Evolutionary conservation across 2,329 filamentous ascomycete species (phyloP).

Genomic region (Phaeosphaeria sp.): DNA sequence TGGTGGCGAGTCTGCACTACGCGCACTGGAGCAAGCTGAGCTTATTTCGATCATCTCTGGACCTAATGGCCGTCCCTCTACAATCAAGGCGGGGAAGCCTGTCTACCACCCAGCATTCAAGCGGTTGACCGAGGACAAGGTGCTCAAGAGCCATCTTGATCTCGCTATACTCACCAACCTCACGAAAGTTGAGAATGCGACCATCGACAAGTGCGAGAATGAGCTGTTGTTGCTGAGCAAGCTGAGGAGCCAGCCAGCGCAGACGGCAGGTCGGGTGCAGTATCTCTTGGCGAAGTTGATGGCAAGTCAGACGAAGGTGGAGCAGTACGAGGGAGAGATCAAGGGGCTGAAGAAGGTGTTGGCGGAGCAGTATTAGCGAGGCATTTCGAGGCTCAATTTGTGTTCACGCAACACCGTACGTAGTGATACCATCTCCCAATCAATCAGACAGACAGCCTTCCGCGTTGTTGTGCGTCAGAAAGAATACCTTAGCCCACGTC

Average conservation of each 20-base stretch:
- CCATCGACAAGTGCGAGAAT: constrained; percentile 78
- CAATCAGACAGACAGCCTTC: background rate
- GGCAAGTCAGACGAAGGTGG: constrained; percentile 76
- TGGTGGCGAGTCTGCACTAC: constrained; percentile 76
- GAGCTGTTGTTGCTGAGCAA: constrained; percentile 76
- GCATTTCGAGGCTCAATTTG: background rate
- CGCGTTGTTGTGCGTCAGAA: background rate
- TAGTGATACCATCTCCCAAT: constrained; percentile 9
- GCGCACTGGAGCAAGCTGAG: constrained; percentile 82
- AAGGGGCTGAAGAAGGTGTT: constrained; percentile 74
- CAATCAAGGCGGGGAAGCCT: constrained; percentile 81
- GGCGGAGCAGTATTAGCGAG: constrained; percentile 53
- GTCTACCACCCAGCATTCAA: constrained; percentile 86
- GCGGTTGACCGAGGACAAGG: constrained; percentile 72
- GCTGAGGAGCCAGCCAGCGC: constrained; percentile 72
- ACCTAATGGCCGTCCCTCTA: constrained; percentile 76
- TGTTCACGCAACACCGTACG: background rate
- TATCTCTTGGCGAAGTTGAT: constrained; percentile 79
- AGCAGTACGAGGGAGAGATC: constrained; percentile 76
- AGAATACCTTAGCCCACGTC: constrained; percentile 15
- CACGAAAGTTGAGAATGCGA: constrained; percentile 73
- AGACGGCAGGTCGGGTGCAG: constrained; percentile 69
- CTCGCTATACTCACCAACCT: constrained; percentile 73
- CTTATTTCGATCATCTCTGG: constrained; percentile 78
- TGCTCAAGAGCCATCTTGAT: constrained; percentile 73